These are phyloP conservation scores for Teratosphaeria destructans DNA, from an alignment of 2,329 filamentous ascomycete species.

Conservation along the genomic window DNA sequence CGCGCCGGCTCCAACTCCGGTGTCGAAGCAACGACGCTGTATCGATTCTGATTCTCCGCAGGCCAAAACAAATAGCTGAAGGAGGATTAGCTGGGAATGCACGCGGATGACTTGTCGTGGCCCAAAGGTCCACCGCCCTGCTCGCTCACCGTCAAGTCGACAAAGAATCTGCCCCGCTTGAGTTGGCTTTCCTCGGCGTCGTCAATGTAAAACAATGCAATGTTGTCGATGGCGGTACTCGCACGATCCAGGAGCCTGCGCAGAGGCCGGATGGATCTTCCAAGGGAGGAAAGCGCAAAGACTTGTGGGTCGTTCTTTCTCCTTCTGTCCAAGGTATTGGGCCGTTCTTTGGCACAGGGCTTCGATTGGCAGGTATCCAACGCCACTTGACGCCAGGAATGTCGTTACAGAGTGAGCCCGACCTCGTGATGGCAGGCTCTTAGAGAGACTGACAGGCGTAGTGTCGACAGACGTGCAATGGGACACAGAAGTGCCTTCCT, in stretches of 20 bases:
- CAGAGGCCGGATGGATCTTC: neutral
- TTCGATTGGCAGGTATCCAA: neutral
- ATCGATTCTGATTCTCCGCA: slow-evolving; percentile 16
- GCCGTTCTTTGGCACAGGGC: neutral
- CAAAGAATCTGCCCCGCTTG: slow-evolving; percentile 10
- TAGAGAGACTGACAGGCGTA: neutral
- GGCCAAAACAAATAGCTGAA: slow-evolving; percentile 12
- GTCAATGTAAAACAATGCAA: slow-evolving; percentile 13
- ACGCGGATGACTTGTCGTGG: slow-evolving; percentile 8
- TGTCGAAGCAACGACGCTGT: slow-evolving; percentile 19
- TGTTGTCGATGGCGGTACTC: neutral
- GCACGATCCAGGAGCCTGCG: neutral
- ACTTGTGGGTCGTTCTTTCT: neutral
- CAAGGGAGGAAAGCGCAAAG: neutral
- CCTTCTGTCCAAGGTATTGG: neutral
- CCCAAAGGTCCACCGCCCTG: neutral
- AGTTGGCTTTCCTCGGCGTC: slow-evolving; percentile 8
- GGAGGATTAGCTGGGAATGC: slow-evolving; percentile 12
- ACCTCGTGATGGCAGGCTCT: slow-evolving; percentile 1
- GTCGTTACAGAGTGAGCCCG: slow-evolving; percentile 5
- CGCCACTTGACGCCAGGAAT: slow-evolving; percentile 2
- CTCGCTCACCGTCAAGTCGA: slow-evolving; percentile 10
- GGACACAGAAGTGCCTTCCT: neutral
- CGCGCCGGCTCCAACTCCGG: slow-evolving; percentile 18
- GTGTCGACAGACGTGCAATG: neutral